Evolutionary conservation across 441 rosid species (phyloP), one percentile per base, ranked within the genome.

Genomic region (Cnidoscolus chayamansa): DNA sequence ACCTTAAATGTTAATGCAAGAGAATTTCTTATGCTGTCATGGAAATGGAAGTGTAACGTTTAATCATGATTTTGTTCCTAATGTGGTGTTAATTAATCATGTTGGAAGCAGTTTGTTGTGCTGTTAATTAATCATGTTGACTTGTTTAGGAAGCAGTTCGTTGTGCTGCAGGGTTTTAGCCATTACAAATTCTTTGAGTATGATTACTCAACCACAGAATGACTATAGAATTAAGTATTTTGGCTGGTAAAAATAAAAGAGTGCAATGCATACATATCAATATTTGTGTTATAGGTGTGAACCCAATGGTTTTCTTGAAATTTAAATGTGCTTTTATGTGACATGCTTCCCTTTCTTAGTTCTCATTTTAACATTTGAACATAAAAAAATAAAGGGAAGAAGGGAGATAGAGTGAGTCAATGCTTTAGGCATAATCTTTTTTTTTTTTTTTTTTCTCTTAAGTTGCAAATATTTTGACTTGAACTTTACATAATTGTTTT

Each of bases 401-500:
- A 59, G 19, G 32, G 35, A 58, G 63, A 30, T 25, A 16, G 15
- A 10, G 32, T 55, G 45, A 40, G 45, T 3, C 45, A 40, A 40
- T 40, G 45, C 6, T 40, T 6, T 40, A 40, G 45, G 45, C 45
- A 40, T 35, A 35, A 35, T 5, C 6, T 3, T 58, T 12, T 1
- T 9, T 35, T 32, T 8, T 20, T 10, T 4, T 7, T 19, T 49
- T 49, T 65, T 9, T 25, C 48, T 61, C 48, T 61, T 55, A 12
- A 53, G 13, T 43, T 54, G 53, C 30, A 61, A 60, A 48, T 30
- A 4, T 56, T 54, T 35, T 2, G 54, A 45, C 31, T 70, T 75
- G 71, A 63, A 53, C 73, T 65, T 79, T 53, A 37, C 79, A 66
- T 70, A 16, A 70, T 50, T 74, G 10, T 67, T 74, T 61, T 68